A percentile compares a stretch with the other conserved stretches of the same genome.
Evolutionary conservation across 2,329 filamentous ascomycete species (phyloP).

Genomic region (Metarhizium brunneum): DNA sequence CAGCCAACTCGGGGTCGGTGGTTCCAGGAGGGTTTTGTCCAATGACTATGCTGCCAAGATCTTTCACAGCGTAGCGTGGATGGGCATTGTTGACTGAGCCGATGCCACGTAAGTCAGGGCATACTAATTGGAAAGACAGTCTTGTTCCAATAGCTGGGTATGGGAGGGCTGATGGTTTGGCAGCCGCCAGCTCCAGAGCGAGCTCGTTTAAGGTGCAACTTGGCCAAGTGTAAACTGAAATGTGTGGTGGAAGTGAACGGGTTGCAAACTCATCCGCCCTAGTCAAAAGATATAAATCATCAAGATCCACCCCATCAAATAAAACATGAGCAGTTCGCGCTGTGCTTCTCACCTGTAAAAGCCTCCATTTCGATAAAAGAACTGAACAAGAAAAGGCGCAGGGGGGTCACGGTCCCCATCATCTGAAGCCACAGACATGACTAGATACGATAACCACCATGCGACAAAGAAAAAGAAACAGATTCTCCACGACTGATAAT

Average conservation of each 20-base stretch:
- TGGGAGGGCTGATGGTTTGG: conserved; percentile 59
- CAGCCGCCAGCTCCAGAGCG: conserved; percentile 62
- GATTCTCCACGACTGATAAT: background rate
- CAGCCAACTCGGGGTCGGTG: conserved; percentile 28
- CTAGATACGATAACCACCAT: background rate
- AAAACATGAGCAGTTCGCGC: background rate
- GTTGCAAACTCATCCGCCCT: conserved; percentile 64
- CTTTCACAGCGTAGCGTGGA: conserved; percentile 63
- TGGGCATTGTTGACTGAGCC: conserved; percentile 14
- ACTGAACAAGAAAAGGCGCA: conserved; percentile 74
- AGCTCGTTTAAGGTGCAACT: conserved; percentile 75
- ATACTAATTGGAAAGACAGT: conserved; percentile 80
- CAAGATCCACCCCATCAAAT: background rate
- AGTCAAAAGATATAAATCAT: background rate
- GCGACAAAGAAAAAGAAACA: background rate
- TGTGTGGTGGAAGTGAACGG: conserved; percentile 49
- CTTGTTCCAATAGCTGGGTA: conserved; percentile 70
- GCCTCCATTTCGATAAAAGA: conserved; percentile 68
- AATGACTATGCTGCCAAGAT: conserved; percentile 75
- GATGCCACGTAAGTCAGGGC: conserved; percentile 54
- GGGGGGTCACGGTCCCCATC: conserved; percentile 53
- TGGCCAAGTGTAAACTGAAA: conserved; percentile 81
- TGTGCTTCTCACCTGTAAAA: conserved; percentile 53
- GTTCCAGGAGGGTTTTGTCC: conserved; percentile 45
- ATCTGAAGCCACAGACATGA: conserved; percentile 25